A percentile compares a stretch with the other conserved stretches of the same genome.
Conservation (phyloP, 2,329 filamentous ascomycete genomes). For the Arthrinium phaeospermum region DNA sequence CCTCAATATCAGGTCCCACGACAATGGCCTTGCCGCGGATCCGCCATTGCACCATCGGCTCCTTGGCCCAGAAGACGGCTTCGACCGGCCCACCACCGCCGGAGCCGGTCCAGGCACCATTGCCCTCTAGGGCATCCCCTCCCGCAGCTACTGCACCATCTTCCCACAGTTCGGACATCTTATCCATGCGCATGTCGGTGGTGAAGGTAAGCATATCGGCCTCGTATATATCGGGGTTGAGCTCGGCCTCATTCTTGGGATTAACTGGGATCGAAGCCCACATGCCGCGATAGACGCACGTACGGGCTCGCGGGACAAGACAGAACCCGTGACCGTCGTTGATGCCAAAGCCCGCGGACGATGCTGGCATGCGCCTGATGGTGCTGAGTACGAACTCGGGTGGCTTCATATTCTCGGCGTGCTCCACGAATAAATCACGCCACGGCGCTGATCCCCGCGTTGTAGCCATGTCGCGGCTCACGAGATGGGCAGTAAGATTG, state of each 20-base stretch:
- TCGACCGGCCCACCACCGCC: slow-evolving; percentile 77
- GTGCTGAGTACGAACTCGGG: slow-evolving; percentile 59
- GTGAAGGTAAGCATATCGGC: slow-evolving; percentile 84
- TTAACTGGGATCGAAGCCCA: slow-evolving; percentile 77
- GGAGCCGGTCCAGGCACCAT: slow-evolving; percentile 45
- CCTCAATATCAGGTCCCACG: slow-evolving; percentile 67
- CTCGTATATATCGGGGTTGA: slow-evolving; percentile 73
- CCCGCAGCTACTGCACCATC: slow-evolving; percentile 38
- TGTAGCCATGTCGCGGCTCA: slow-evolving; percentile 26
- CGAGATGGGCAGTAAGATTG: slow-evolving; percentile 29
- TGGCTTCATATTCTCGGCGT: slow-evolving; percentile 53
- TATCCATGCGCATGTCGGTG: slow-evolving; percentile 87
- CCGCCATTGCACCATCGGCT: slow-evolving; percentile 81
- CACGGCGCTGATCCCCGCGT: slow-evolving; percentile 52
- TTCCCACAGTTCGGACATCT: slow-evolving; percentile 73
- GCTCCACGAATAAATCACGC: slow-evolving; percentile 57
- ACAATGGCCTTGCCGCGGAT: slow-evolving; percentile 78
- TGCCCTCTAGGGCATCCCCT: slow-evolving; percentile 46
- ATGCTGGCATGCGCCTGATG: slow-evolving; percentile 44
- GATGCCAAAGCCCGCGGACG: slow-evolving; percentile 24
- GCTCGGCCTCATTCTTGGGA: slow-evolving; percentile 72
- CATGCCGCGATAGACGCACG: slow-evolving; percentile 85
- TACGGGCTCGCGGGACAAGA: slow-evolving; percentile 67
- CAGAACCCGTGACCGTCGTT: slow-evolving; percentile 44
- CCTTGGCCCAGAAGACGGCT: slow-evolving; percentile 71